Conservation (phyloP, 2,329 filamentous ascomycete genomes). For the Diaporthe longicolla region DNA sequence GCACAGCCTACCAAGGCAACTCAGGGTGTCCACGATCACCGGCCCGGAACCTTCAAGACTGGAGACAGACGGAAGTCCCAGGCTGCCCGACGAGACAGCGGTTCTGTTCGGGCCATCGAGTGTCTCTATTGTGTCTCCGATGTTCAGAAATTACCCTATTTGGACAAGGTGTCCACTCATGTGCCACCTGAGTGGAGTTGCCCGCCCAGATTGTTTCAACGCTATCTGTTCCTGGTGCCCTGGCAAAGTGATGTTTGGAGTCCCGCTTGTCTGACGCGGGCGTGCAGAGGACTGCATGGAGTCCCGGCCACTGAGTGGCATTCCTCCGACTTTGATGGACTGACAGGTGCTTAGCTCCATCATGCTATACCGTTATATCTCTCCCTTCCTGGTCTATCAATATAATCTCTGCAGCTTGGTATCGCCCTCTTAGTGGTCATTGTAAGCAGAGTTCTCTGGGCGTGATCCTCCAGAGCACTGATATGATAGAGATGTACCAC, state of each 20-base stretch:
- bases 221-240: neutral
- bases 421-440: neutral
- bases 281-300: conserved; percentile 13
- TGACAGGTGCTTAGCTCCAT: conserved; percentile 4
- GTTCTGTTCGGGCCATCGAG: neutral
- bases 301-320: neutral
- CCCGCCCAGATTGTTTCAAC: neutral
- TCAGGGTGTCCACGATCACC: neutral
- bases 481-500: neutral
- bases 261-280: neutral
- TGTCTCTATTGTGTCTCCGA: neutral
- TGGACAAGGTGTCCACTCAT: neutral
- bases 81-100: conserved; percentile 1
- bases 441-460: neutral
- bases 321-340: neutral
- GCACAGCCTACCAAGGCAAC: neutral
- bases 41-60: neutral
- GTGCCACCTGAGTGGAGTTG: neutral
- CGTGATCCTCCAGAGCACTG: neutral
- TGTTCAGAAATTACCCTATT: neutral
- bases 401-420: neutral
- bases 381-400: too few species aligned
- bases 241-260: neutral
- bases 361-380: neutral
- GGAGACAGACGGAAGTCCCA: neutral